Conservation (phyloP, 1,284 basidiomycete species). For the Melampsora americana region DNA sequence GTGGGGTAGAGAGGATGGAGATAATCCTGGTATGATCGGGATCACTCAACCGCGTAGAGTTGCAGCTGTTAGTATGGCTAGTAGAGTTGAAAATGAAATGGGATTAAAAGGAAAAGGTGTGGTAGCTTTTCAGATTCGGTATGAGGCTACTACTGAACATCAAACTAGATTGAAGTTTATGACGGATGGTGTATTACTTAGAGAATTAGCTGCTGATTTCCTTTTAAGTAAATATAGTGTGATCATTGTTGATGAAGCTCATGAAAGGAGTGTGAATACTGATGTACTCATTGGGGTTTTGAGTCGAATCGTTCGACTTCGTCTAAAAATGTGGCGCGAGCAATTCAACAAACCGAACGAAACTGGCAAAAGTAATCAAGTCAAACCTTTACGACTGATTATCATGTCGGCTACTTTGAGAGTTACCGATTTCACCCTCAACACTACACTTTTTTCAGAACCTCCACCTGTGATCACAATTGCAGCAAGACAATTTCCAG, state of each 20-base stretch:
- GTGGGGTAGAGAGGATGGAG: slow-evolving; percentile 76
- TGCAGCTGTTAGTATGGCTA: slow-evolving; percentile 91
- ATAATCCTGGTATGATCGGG: slow-evolving; percentile 96
- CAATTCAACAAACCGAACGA: slow-evolving; percentile 51
- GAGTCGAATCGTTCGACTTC: slow-evolving; percentile 80
- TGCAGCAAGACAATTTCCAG: slow-evolving; percentile 85
- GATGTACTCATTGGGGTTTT: slow-evolving; percentile 95
- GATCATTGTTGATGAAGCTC: slow-evolving; percentile 94
- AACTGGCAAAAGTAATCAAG: background rate
- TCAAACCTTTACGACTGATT: slow-evolving; percentile 78
- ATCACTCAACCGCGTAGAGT: slow-evolving; percentile 96
- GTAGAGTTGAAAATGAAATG: slow-evolving; percentile 84
- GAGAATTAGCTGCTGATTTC: slow-evolving; percentile 89
- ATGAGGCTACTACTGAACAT: slow-evolving; percentile 85
- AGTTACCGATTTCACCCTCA: slow-evolving; percentile 86
- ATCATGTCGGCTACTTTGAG: slow-evolving; percentile 99
- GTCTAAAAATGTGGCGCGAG: slow-evolving; percentile 82
- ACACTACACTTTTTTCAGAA: slow-evolving; percentile 72
- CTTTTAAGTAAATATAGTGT: slow-evolving; percentile 85
- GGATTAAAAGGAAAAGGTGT: slow-evolving; percentile 64
- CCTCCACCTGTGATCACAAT: slow-evolving; percentile 89
- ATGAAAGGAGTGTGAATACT: slow-evolving; percentile 96
- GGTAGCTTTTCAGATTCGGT: slow-evolving; percentile 95
- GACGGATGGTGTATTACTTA: slow-evolving; percentile 95
- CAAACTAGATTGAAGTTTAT: slow-evolving; percentile 96